Percentiles rank a stretch among this genome's conserved stretches.
phyloP scores from a whole-genome alignment of 371 early-diverging fungal genomes.

The Mortierella sp. region DNA sequence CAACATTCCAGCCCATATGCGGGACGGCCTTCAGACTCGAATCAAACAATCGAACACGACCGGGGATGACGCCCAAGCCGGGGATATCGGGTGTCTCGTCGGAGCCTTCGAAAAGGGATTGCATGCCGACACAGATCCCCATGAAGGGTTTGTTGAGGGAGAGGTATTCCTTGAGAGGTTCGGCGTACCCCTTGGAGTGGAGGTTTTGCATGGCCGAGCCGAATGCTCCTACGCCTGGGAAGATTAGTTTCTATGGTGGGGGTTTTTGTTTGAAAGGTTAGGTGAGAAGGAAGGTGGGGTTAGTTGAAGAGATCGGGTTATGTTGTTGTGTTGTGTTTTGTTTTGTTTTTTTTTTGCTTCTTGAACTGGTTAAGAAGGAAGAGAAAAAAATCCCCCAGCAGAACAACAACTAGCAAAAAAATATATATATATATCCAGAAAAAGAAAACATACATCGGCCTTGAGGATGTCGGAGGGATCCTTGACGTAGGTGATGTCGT shows the following conservation, averaged over 20 bases:
- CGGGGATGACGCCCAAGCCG: conserved; percentile 91
- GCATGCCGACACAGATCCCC: conserved; percentile 99
- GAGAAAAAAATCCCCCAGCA: conserved; percentile 37
- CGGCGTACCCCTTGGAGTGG: conserved; percentile 78
- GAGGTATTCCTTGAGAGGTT: conserved; percentile 88
- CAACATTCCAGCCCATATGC: conserved; percentile 98
- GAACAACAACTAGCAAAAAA: neutral
- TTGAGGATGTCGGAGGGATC: conserved; percentile 83
- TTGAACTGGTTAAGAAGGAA: neutral
- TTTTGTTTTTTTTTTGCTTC: neutral
- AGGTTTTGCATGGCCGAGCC: conserved; percentile 92
- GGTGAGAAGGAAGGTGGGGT: conserved; percentile 10
- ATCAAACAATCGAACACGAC: conserved; percentile 79
- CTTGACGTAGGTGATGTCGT: conserved; percentile 83
- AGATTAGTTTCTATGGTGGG: conserved; percentile 93
- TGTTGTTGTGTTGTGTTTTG: too few species aligned
- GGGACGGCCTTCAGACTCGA: conserved; percentile 86
- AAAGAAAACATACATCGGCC: conserved; percentile 81
- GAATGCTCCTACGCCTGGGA: conserved; percentile 98
- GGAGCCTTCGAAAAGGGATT: conserved; percentile 92
- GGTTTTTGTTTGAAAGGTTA: neutral
- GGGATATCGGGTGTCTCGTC: conserved; percentile 86
- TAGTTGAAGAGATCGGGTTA: too few species aligned
- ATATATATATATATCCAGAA: too few species aligned
- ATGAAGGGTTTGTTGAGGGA: conserved; percentile 90